These are phyloP conservation scores for Plasmodium sp. DNA, from an alignment of 169 alveolate genomes.

Conservation along the genomic window DNA sequence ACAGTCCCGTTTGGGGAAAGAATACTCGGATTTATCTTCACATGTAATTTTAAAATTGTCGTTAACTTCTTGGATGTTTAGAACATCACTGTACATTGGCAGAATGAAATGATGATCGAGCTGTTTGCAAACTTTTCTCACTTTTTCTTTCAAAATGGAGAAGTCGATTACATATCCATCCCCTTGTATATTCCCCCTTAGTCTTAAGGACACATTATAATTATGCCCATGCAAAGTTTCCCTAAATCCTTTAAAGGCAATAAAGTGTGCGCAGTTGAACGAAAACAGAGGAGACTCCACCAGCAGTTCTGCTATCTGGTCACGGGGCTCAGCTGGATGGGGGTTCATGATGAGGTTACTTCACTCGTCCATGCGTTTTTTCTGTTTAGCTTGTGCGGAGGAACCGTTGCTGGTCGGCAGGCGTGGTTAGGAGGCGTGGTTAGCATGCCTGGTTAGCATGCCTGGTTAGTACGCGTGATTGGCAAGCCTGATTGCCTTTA, in stretches of 20 bases:
- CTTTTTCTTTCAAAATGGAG: conserved; percentile 38
- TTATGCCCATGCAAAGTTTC: conserved; percentile 75
- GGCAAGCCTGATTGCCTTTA: neutral
- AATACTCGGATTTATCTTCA: conserved; percentile 70
- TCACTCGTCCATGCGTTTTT: neutral
- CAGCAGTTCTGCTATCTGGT: conserved; percentile 17
- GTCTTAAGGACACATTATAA: conserved; percentile 67
- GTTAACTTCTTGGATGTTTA: conserved; percentile 48
- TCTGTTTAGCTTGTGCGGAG: neutral
- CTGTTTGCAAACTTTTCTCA: conserved; percentile 32
- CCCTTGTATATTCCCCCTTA: conserved; percentile 44
- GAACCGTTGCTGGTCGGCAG: neutral
- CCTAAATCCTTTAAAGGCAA: conserved; percentile 67
- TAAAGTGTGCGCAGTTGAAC: conserved; percentile 70
- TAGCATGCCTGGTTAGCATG: neutral
- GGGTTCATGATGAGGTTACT: conserved; percentile 4
- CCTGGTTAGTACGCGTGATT: neutral
- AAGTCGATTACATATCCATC: conserved; percentile 76
- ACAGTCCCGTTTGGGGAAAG: conserved; percentile 66
- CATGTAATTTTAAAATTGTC: conserved; percentile 42
- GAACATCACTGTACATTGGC: conserved; percentile 71
- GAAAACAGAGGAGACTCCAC: conserved; percentile 75
- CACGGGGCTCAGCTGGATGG: neutral
- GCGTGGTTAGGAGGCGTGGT: too few species aligned
- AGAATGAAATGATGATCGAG: conserved; percentile 65